Percentiles rank a stretch among this genome's conserved stretches.
These are phyloP conservation scores for Punica granatum DNA, from an alignment of 345 rosid genomes.

Conservation along the genomic window DNA sequence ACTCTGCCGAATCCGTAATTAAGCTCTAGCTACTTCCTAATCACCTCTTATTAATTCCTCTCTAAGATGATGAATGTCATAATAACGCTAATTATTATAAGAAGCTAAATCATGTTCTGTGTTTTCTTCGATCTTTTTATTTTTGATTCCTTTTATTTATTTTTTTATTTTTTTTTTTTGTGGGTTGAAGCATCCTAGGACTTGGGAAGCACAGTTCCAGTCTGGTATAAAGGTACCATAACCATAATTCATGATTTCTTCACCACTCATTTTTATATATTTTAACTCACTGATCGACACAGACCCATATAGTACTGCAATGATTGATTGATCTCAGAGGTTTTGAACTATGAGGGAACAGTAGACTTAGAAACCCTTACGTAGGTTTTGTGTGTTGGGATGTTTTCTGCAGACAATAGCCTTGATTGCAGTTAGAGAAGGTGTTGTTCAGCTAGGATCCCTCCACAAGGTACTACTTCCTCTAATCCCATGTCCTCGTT, in stretches of 20 bases:
- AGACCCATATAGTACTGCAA: neutral
- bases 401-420: slow-evolving; percentile 72
- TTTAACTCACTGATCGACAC: too few relatives aligned
- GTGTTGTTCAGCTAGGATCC: slow-evolving; percentile 92
- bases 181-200: slow-evolving; percentile 62
- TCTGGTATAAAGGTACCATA: slow-evolving; percentile 78
- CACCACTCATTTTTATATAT: neutral
- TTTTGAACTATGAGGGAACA: too few relatives aligned
- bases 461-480: slow-evolving; percentile 55
- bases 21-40: slow-evolving; percentile 1
- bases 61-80: neutral
- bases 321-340: neutral
- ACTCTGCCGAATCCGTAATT: slow-evolving; percentile 87
- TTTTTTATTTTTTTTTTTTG: slow-evolving; percentile 3
- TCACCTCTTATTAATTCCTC: neutral
- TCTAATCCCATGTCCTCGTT: slow-evolving; percentile 3
- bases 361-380: slow-evolving; percentile 4
- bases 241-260: neutral
- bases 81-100: too few relatives aligned
- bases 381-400: neutral
- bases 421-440: slow-evolving; percentile 93
- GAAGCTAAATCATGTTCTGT: neutral
- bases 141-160: neutral
- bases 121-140: neutral
- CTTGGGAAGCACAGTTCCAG: slow-evolving; percentile 99